Percentiles rank a stretch among this genome's conserved stretches.
phyloP scores from a whole-genome alignment of 768 basidiomycete species.

The Amanita exitialis region DNA sequence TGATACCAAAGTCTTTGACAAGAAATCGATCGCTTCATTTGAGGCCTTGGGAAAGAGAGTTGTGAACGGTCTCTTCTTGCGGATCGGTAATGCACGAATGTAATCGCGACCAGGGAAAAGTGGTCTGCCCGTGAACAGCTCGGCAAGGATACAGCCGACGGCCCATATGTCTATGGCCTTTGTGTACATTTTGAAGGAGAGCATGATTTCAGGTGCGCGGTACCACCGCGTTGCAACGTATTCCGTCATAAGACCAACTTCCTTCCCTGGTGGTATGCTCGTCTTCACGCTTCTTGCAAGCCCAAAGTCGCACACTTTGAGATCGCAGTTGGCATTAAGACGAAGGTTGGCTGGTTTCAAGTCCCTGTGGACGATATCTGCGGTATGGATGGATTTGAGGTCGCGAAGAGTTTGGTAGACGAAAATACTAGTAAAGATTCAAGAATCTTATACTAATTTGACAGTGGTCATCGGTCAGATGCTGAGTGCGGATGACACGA shows the following conservation, averaged over 20 bases:
- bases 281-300: slow-evolving; percentile 44
- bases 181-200: slow-evolving; percentile 95
- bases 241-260: slow-evolving; percentile 68
- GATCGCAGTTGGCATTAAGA: slow-evolving; percentile 92
- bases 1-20: slow-evolving; percentile 2
- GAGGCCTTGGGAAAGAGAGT: slow-evolving; percentile 70
- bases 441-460: neutral
- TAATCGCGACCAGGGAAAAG: slow-evolving; percentile 95
- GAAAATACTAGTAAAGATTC: slow-evolving; percentile 70
- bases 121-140: slow-evolving; percentile 88
- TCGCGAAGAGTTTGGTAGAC: slow-evolving; percentile 94
- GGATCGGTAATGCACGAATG: slow-evolving; percentile 80
- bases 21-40: slow-evolving; percentile 35
- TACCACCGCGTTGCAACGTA: slow-evolving; percentile 99
- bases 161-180: slow-evolving; percentile 83
- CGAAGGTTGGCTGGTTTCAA: slow-evolving; percentile 94
- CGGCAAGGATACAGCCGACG: slow-evolving; percentile 80
- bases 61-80: slow-evolving; percentile 65
- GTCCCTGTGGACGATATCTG: slow-evolving; percentile 92
- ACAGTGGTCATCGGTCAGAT: slow-evolving; percentile 88
- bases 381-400: slow-evolving; percentile 89
- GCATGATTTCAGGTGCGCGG: slow-evolving; percentile 95
- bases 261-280: slow-evolving; percentile 1
- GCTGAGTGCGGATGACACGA: slow-evolving; percentile 92
- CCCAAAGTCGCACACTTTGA: slow-evolving; percentile 91